Evolutionary conservation across 345 rosid species (phyloP).

Genomic region (Leavenworthia alabamica): DNA sequence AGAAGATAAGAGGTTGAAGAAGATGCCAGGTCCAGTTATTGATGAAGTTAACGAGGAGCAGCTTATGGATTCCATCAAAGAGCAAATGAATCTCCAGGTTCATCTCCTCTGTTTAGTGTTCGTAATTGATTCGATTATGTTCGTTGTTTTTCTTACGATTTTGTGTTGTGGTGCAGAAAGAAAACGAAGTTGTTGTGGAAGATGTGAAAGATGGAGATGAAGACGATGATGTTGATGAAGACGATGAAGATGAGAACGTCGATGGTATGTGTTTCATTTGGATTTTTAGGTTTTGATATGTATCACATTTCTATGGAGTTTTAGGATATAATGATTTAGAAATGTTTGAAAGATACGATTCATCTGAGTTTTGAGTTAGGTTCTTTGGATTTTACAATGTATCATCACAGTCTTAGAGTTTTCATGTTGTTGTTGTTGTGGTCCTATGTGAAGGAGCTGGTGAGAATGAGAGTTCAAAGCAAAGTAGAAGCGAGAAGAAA

Average conservation of each 20-base stretch:
- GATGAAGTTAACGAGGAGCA: conserved; percentile 14
- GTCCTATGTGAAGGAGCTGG: conserved; percentile 36
- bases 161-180: conserved; percentile 12
- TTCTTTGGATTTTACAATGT: background rate
- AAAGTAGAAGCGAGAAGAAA: conserved; percentile 87
- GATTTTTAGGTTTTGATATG: no score
- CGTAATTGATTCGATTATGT: background rate
- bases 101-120: background rate
- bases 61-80: conserved; percentile 28
- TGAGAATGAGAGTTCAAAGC: conserved; percentile 65
- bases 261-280: conserved; percentile 39
- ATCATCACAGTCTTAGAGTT: background rate
- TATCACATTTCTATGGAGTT: background rate
- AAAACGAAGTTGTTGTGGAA: conserved; percentile 40
- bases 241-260: conserved; percentile 54
- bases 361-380: background rate
- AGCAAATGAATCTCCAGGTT: conserved; percentile 32
- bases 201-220: conserved; percentile 75
- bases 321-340: background rate
- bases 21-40: conserved; percentile 31
- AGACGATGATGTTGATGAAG: conserved; percentile 65
- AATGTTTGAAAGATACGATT: background rate
- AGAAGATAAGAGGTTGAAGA: conserved; percentile 4
- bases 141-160: background rate
- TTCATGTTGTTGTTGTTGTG: background rate